phyloP scores from a whole-genome alignment of 805 yeast species.

The Kluyveromyces wickerhamii region DNA sequence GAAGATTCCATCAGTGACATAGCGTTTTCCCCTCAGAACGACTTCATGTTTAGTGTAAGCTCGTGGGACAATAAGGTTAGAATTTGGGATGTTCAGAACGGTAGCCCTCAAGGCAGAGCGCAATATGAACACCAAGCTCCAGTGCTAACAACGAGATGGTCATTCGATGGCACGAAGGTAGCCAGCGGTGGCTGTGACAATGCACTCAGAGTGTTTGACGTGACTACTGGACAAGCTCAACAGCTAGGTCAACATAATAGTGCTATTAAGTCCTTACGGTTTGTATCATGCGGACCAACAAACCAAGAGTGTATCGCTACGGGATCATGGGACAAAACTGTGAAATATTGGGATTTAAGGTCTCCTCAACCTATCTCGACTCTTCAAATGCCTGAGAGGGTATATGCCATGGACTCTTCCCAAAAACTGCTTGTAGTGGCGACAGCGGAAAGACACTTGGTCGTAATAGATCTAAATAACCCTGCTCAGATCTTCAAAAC shows the following conservation, averaged over 20 bases:
- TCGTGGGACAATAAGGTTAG: slow-evolving; percentile 96
- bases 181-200: slow-evolving; percentile 89
- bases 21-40: slow-evolving; percentile 81
- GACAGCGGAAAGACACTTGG: slow-evolving; percentile 82
- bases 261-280: slow-evolving; percentile 65
- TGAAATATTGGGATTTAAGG: slow-evolving; percentile 92
- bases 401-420: slow-evolving; percentile 78
- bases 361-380: slow-evolving; percentile 76
- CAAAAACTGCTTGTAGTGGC: slow-evolving; percentile 85
- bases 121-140: slow-evolving; percentile 86
- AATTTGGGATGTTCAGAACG: slow-evolving; percentile 78
- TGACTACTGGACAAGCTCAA: slow-evolving; percentile 71
- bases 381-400: slow-evolving; percentile 79
- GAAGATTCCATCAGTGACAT: slow-evolving; percentile 83
- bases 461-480: slow-evolving; percentile 66
- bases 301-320: slow-evolving; percentile 73
- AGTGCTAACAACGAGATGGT: slow-evolving; percentile 75
- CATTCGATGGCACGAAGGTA: slow-evolving; percentile 78
- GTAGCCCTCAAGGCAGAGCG: slow-evolving; percentile 82
- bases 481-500: slow-evolving; percentile 79
- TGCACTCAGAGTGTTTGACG: slow-evolving; percentile 74
- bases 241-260: slow-evolving; percentile 84
- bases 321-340: slow-evolving; percentile 95
- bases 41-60: slow-evolving; percentile 62
- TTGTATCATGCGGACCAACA: slow-evolving; percentile 77